Conservation (phyloP, 2,329 filamentous ascomycete species). For the Microsporum canis region DNA sequence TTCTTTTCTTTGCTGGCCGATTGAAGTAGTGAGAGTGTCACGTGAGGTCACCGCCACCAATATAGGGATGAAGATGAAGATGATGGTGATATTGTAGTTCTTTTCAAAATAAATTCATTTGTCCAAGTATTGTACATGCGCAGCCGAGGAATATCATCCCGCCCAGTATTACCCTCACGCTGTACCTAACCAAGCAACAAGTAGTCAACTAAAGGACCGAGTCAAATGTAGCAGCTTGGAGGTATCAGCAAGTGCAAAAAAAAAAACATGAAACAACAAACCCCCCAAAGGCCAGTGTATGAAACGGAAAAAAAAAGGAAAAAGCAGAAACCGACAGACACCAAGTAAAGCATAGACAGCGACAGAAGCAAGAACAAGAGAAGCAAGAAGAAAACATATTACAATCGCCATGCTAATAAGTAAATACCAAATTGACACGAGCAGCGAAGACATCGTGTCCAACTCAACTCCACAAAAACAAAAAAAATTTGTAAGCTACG, state of each 20-base stretch:
- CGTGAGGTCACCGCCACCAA: not conserved
- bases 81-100: not conserved
- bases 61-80: not conserved
- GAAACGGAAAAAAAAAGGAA: not conserved
- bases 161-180: not conserved
- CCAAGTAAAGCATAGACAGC: not conserved
- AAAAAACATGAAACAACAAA: not conserved
- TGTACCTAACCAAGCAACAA: not conserved
- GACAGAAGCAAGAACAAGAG: too few species aligned
- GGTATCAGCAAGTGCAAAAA: not conserved
- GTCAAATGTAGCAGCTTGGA: not conserved
- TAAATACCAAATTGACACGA: not conserved
- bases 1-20: not conserved
- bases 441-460: not conserved
- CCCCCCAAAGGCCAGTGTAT: constrained; percentile 2
- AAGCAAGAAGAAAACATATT: not conserved
- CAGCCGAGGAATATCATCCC: not conserved
- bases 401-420: constrained; percentile 2
- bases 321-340: not conserved
- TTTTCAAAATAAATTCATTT: not conserved
- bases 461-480: not conserved
- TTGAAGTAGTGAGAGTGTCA: not conserved
- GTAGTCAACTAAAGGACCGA: not conserved
- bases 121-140: constrained; percentile 4
- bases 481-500: not conserved